Evolutionary conservation across 2,329 filamentous ascomycete species (phyloP), one percentile per base, ranked within the genome.

Genomic region (Chalaropsis ovoidea): DNA sequence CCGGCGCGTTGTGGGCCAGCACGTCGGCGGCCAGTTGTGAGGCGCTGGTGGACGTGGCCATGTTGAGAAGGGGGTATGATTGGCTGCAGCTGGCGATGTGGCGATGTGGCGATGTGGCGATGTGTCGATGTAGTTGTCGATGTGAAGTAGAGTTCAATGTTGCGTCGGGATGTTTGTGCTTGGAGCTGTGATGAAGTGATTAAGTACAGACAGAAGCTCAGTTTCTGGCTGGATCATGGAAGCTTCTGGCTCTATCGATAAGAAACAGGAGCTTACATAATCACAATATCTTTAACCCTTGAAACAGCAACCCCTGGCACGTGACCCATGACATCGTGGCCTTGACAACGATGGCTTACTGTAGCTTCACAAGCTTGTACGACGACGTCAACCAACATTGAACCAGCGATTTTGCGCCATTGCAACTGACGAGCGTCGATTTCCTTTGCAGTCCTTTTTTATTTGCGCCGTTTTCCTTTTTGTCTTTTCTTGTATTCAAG

Each of bases 1-100:
- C 71, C 3, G 80, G 79, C 3, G 80, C 75, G 67, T 77, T 74
- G 75, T 84, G 84, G 67, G 80, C 76, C 70, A 87, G 81, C 74
- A 87, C 83, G 65, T 77, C 75, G 69, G 72, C 65, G 69, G 74
- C 71, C 69, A 72, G 68, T 69, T 73, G 69, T 62, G 71, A 69
- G 27, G 27, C 56, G 24, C 70, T 69, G 47, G 72, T 69, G 68
- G 73, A 73, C 24, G 61, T 69, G 27, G 56, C 47, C 65, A 71
- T 69, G 27, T 47, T 24, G 10, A 19, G 70, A 64, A 19, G 66
- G 61, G 61, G 13, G 11, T 17, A 52, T 27, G 22, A 3, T 52
- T 27, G 47, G 3, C 10, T 52, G 24, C 8, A 27, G 6, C 19
- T 64, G 5, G 41, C 22, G 11, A 35, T 62, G 58, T 62, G 42